Conservation (phyloP, 352 stramenopile genomes). For the Globisporangium barbulae region DNA sequence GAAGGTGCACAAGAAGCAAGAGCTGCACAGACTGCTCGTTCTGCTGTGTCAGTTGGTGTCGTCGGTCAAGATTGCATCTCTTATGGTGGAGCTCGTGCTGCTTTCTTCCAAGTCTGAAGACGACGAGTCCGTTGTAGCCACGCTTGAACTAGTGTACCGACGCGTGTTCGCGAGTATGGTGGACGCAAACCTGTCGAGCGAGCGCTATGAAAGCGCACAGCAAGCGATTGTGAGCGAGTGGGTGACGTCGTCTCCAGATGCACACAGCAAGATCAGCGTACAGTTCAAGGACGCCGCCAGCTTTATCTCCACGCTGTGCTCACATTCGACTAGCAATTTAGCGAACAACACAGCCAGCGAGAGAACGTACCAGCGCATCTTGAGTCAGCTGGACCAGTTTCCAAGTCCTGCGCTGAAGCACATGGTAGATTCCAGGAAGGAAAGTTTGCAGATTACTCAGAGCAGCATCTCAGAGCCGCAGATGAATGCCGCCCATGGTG, state of each 20-base stretch:
- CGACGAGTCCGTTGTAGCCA: not conserved
- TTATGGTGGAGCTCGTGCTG: conserved; percentile 17
- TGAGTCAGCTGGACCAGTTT: conserved; percentile 28
- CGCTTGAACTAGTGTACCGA: conserved; percentile 3
- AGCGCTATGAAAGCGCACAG: not conserved
- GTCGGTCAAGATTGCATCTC: conserved; percentile 15
- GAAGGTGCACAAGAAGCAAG: not conserved
- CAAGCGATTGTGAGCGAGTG: conserved; percentile 6
- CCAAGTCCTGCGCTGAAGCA: conserved; percentile 33
- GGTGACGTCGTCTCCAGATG: conserved; percentile 7
- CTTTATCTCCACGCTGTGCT: conserved; percentile 4
- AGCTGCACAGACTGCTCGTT: conserved; percentile 9
- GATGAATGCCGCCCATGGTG: conserved; percentile 1
- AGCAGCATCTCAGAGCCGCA: not conserved
- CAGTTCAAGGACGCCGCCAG: not conserved
- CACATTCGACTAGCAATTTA: not conserved
- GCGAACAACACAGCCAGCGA: not conserved
- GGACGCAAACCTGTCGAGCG: not conserved
- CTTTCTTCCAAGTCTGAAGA: not conserved
- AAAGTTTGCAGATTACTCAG: not conserved
- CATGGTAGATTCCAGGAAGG: conserved; percentile 12
- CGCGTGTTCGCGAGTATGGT: conserved; percentile 6
- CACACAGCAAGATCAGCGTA: conserved; percentile 5
- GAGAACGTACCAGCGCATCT: conserved; percentile 20
- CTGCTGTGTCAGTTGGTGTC: conserved; percentile 12